Percentiles rank a stretch among this genome's conserved stretches.
Conservation (phyloP, 1,284 basidiomycete genomes). For the Austropuccinia psidii region DNA sequence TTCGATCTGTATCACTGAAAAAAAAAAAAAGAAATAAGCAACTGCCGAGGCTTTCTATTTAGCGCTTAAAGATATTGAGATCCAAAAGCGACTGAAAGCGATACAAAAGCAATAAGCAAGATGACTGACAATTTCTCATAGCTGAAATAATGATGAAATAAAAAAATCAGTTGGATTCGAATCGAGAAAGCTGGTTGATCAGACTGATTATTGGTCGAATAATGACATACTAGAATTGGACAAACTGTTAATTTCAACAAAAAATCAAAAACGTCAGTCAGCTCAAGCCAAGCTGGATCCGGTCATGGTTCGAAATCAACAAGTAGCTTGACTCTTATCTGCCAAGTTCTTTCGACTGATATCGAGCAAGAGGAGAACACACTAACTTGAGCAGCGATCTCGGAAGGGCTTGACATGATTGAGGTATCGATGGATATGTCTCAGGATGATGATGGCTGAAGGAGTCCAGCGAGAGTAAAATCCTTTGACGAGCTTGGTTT, state of each 20-base stretch:
- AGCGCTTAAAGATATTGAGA: too few relatives aligned
- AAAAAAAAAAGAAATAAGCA: neutral
- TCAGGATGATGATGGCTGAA: too few relatives aligned
- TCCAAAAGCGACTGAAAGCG: too few relatives aligned
- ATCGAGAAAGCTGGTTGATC: neutral
- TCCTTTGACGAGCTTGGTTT: too few relatives aligned
- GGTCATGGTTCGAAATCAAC: too few relatives aligned
- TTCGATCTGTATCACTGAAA: conserved; percentile 45
- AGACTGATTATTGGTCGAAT: neutral
- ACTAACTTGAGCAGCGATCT: conserved; percentile 25
- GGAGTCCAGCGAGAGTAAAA: too few relatives aligned
- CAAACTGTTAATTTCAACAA: conserved; percentile 25
- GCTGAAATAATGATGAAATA: neutral
- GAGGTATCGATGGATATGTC: too few relatives aligned
- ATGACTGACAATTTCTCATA: conserved; percentile 22
- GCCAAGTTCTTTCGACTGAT: too few relatives aligned
- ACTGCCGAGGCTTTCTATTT: neutral
- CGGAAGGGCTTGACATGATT: conserved; percentile 21
- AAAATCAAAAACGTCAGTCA: too few relatives aligned
- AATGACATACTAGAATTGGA: conserved; percentile 25
- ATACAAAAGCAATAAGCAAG: neutral
- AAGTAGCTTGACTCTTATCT: too few relatives aligned
- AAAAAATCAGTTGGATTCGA: neutral
- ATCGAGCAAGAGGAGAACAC: neutral
- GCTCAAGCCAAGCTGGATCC: too few relatives aligned